A percentile compares a stretch with the other conserved stretches of the same genome.
These are phyloP conservation scores for Trametes versicolor DNA, from an alignment of 1,284 basidiomycete genomes.

Conservation along the genomic window DNA sequence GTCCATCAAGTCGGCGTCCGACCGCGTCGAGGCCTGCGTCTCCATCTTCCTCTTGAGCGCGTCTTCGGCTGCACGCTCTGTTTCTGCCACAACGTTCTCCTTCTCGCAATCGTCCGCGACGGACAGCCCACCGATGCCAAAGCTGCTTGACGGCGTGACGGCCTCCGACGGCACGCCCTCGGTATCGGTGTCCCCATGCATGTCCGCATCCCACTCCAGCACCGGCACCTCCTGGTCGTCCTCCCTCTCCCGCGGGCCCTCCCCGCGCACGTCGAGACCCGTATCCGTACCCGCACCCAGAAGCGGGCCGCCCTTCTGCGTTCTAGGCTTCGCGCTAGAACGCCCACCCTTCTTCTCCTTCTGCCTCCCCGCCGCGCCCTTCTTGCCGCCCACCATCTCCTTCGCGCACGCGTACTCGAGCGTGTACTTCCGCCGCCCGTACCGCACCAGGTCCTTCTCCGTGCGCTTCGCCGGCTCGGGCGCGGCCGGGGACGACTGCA, in stretches of 20 bases:
- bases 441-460: slow-evolving; percentile 58
- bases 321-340: not conserved
- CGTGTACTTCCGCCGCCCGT: slow-evolving; percentile 53
- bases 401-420: slow-evolving; percentile 81
- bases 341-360: slow-evolving; percentile 26
- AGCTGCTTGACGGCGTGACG: slow-evolving; percentile 51
- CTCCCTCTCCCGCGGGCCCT: slow-evolving; percentile 38
- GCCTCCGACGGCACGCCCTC: slow-evolving; percentile 49
- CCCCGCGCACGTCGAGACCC: slow-evolving; percentile 10
- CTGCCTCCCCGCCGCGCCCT: slow-evolving; percentile 32
- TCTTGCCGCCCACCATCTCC: slow-evolving; percentile 51
- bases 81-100: slow-evolving; percentile 17
- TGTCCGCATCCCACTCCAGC: slow-evolving; percentile 34
- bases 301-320: not conserved
- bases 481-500: slow-evolving; percentile 69
- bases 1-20: slow-evolving; percentile 69
- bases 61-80: not conserved
- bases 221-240: slow-evolving; percentile 46
- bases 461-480: slow-evolving; percentile 53
- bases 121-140: slow-evolving; percentile 28
- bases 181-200: slow-evolving; percentile 45
- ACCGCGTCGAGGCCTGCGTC: slow-evolving; percentile 36
- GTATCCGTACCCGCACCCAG: slow-evolving; percentile 2
- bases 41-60: slow-evolving; percentile 20
- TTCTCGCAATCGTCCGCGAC: slow-evolving; percentile 29